Evolutionary conservation across 176 grass and related monocot species (phyloP), one percentile per base, ranked within the genome.

Genomic region (Pontederia paniculata): DNA sequence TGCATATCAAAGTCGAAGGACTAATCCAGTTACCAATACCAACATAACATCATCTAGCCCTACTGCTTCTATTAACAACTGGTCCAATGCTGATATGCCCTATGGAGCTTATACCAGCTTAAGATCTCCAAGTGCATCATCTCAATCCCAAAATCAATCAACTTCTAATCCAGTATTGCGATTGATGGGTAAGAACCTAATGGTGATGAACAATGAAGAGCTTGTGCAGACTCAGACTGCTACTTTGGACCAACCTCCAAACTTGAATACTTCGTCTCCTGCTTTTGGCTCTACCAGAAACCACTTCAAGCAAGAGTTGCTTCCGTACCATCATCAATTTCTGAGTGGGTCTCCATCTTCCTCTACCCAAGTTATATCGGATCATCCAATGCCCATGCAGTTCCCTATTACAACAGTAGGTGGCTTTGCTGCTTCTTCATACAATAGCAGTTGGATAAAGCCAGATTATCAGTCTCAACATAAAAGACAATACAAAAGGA

Each of bases 171-270:
- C 80, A 48, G 63, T 88, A 64, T 69, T 98, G 50, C 78, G 93
- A 57, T 66, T 98, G 62, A 98, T 98, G 93, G 93, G 87, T 67
- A 98, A 98, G 66, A 80, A 98, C 48, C 70, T 98, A 62, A 71
- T 88, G 77, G 93, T 98, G 64, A 74, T 82, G 83, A 98, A 88
- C 66, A 83, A 68, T 12, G 77, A 91, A 67, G 82, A 82, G 73
- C 65, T 58, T 68, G 46, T 61, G 49, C 82, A 80, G 70, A 72
- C 66, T 65, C 80, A 62, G 58, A 62, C 62, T 44, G 62, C 80
- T 45, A 65, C 17, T 71, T 79, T 81, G 52, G 76, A 81, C n/a
- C 65, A 68, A 65, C 42, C 78, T 31, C 59, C 50, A 56, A 60
- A 53, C 37, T 72, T 69, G 61, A 80, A 77, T 58, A 16, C 45